Conservation (phyloP, 768 basidiomycete genomes). For the Strobilomyces dryophilus region DNA sequence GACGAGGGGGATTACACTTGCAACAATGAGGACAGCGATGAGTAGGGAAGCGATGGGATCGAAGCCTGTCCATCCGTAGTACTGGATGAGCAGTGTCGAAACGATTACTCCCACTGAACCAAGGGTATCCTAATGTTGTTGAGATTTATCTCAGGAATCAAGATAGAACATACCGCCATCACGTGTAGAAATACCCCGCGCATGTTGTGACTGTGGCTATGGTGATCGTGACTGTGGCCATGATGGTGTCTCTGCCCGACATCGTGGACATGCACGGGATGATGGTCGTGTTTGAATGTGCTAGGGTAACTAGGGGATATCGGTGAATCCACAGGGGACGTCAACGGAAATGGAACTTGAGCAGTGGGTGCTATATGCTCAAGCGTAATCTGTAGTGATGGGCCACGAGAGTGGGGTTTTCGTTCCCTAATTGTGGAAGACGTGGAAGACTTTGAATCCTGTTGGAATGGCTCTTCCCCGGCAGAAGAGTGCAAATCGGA, state of each 20-base stretch:
- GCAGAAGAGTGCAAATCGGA: slow-evolving; percentile 13
- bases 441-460: slow-evolving; percentile 8
- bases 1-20: slow-evolving; percentile 92
- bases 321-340: slow-evolving; percentile 41
- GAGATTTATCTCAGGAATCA: slow-evolving; percentile 1
- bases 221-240: slow-evolving; percentile 52
- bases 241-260: slow-evolving; percentile 43
- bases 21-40: slow-evolving; percentile 92
- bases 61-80: slow-evolving; percentile 98
- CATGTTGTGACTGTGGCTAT: slow-evolving; percentile 98
- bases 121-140: slow-evolving; percentile 68
- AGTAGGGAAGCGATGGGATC: slow-evolving; percentile 97
- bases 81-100: slow-evolving; percentile 91
- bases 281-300: slow-evolving; percentile 46
- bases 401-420: slow-evolving; percentile 37
- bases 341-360: slow-evolving; percentile 25
- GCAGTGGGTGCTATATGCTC: slow-evolving; percentile 17
- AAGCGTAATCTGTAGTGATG: slow-evolving; percentile 38
- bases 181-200: slow-evolving; percentile 98
- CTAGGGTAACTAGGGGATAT: slow-evolving; percentile 61
- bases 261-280: slow-evolving; percentile 28
- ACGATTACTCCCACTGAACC: slow-evolving; percentile 98
- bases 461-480: slow-evolving; percentile 6
- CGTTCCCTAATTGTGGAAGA: slow-evolving; percentile 23
- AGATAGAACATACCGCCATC: slow-evolving; percentile 65